These are phyloP conservation scores for Hypoxylon intermedium DNA, from an alignment of 495 filamentous ascomycete genomes.

Conservation along the genomic window DNA sequence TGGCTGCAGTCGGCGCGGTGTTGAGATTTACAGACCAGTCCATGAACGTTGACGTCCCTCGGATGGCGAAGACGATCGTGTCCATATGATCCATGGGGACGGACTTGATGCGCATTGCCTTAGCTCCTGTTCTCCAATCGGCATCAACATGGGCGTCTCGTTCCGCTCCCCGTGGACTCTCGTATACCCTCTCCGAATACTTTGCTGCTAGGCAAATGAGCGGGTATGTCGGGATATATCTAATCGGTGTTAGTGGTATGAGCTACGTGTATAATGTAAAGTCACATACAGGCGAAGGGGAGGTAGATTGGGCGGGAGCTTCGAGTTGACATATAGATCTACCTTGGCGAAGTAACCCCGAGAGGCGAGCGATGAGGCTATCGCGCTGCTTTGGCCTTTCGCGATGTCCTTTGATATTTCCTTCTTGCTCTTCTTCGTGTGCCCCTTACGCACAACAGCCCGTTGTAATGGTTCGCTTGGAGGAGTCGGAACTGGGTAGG, in stretches of 20 bases:
- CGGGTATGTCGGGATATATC: slow-evolving; percentile 71
- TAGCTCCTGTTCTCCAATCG: slow-evolving; percentile 74
- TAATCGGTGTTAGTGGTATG: slow-evolving; percentile 33
- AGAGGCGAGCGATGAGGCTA: slow-evolving; percentile 50
- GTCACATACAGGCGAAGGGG: slow-evolving; percentile 67
- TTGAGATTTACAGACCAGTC: slow-evolving; percentile 86
- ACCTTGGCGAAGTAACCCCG: slow-evolving; percentile 76
- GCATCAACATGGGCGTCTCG: slow-evolving; percentile 69
- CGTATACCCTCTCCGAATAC: slow-evolving; percentile 76
- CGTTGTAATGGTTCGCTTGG: slow-evolving; percentile 23
- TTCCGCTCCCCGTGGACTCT: slow-evolving; percentile 64
- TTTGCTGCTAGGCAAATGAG: slow-evolving; percentile 76
- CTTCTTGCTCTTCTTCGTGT: slow-evolving; percentile 41
- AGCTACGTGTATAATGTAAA: not conserved
- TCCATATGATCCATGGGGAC: slow-evolving; percentile 76
- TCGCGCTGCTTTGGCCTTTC: slow-evolving; percentile 48
- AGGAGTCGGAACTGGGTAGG: slow-evolving; percentile 37
- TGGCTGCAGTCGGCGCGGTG: slow-evolving; percentile 65
- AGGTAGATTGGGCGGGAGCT: slow-evolving; percentile 69
- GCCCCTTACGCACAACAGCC: slow-evolving; percentile 28
- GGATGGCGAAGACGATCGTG: slow-evolving; percentile 79
- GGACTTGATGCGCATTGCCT: slow-evolving; percentile 84
- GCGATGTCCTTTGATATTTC: slow-evolving; percentile 35
- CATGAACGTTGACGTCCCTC: slow-evolving; percentile 77
- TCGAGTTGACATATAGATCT: slow-evolving; percentile 79